Evolutionary conservation across 139 green algal genomes (phyloP).

Genomic region (Zygnema circumcarinatum): DNA sequence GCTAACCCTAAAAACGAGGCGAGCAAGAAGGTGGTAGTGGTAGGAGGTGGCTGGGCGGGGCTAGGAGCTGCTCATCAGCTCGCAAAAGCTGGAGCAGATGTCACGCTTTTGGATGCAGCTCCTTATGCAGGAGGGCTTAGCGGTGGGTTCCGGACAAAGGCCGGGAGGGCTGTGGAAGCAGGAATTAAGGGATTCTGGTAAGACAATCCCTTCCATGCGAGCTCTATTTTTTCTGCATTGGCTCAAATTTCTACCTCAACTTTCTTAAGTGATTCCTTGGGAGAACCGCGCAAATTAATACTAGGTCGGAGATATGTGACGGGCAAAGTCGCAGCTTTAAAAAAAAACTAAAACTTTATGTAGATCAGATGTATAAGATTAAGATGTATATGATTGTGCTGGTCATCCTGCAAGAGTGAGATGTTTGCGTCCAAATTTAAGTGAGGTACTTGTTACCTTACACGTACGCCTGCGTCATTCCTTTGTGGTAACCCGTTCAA

Average conservation of each 20-base stretch:
- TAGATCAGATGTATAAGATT: too few species aligned
- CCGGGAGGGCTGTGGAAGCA: slow-evolving; percentile 55
- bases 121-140: slow-evolving; percentile 49
- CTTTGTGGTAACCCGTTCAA: too few species aligned
- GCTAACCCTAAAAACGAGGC: too few species aligned
- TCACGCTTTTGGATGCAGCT: slow-evolving; percentile 59
- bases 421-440: too few species aligned
- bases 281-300: too few species aligned
- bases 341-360: too few species aligned
- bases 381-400: too few species aligned
- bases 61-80: slow-evolving; percentile 60
- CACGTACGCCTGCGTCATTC: too few species aligned
- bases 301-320: too few species aligned
- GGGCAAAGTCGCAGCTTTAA: too few species aligned
- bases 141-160: slow-evolving; percentile 39
- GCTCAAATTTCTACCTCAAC: neutral
- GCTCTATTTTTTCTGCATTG: neutral
- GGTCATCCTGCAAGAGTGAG: too few species aligned
- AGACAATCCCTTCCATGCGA: neutral
- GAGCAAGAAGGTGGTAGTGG: slow-evolving; percentile 45
- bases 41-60: slow-evolving; percentile 53
- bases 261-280: neutral
- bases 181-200: slow-evolving; percentile 65
- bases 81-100: slow-evolving; percentile 44
- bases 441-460: too few species aligned